Evolutionary conservation across 495 filamentous ascomycete genomes (phyloP).

Genomic region (Neurospora sp.): DNA sequence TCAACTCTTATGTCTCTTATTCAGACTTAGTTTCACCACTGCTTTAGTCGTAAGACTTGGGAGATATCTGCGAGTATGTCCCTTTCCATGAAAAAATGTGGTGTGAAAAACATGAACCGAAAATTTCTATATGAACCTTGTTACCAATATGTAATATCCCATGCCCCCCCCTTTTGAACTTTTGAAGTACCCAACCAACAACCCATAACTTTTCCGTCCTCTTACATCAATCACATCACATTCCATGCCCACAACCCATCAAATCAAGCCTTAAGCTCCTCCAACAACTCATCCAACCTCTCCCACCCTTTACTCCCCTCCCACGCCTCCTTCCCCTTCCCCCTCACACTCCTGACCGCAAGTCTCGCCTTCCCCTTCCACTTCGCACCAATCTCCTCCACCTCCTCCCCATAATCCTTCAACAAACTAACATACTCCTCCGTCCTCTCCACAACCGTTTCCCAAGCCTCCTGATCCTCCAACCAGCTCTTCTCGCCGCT

Average conservation of each 20-base stretch:
- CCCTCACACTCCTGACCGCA: slow-evolving; percentile 69
- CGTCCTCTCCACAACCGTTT: slow-evolving; percentile 51
- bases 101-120: no score
- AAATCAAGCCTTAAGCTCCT: slow-evolving; percentile 41
- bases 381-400: slow-evolving; percentile 43
- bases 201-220: background rate
- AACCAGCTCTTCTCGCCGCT: slow-evolving; percentile 30
- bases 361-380: slow-evolving; percentile 87
- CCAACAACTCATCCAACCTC: slow-evolving; percentile 46
- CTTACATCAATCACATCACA: background rate
- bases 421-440: slow-evolving; percentile 54
- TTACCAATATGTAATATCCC: no score
- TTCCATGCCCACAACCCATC: background rate
- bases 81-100: no score
- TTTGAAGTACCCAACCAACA: background rate
- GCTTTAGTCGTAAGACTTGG: no score
- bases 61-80: no score
- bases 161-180: background rate
- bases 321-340: slow-evolving; percentile 74
- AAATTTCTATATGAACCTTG: no score
- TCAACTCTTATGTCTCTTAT: no score
- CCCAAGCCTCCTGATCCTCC: slow-evolving; percentile 42
- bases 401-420: slow-evolving; percentile 48
- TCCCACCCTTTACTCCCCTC: slow-evolving; percentile 66
- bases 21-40: no score